Percentiles rank a stretch among this genome's conserved stretches.
These are phyloP conservation scores for Neofusicoccum parvum DNA, from an alignment of 2,329 filamentous ascomycete species.

Conservation along the genomic window DNA sequence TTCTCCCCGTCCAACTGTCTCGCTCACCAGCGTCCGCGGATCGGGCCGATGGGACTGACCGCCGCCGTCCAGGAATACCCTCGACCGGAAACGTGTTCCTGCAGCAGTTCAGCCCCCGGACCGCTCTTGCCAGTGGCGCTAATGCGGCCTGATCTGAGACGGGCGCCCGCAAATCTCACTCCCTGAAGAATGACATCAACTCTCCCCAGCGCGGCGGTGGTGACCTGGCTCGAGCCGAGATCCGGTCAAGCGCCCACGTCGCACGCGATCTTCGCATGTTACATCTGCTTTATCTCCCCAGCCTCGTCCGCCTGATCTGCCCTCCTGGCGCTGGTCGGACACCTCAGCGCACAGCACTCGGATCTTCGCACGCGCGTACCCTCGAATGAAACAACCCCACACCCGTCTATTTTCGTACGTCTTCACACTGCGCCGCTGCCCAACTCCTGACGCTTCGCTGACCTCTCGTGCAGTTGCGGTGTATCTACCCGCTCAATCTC, in stretches of 20 bases:
- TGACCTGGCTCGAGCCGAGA: slow-evolving; percentile 1
- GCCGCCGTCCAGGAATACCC: background rate
- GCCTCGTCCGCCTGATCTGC: background rate
- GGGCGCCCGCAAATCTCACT: background rate
- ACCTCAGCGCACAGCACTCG: background rate
- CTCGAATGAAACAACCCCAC: slow-evolving; percentile 1
- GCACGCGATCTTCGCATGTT: background rate
- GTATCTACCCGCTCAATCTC: background rate
- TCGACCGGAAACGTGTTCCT: slow-evolving; percentile 9
- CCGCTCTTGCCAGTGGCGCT: background rate
- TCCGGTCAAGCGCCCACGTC: slow-evolving; percentile 6
- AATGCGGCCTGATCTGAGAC: slow-evolving; percentile 12
- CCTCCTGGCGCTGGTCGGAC: background rate
- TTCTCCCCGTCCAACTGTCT: background rate
- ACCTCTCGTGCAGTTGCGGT: background rate
- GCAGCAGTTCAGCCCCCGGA: background rate
- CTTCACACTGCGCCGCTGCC: slow-evolving; percentile 1
- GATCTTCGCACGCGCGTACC: background rate
- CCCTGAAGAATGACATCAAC: slow-evolving; percentile 10
- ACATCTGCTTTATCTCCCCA: background rate
- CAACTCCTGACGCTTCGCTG: background rate
- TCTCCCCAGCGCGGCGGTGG: background rate
- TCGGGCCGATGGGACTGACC: slow-evolving; percentile 7
- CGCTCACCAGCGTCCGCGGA: background rate
- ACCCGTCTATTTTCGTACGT: background rate